These are phyloP conservation scores for Aquanectria penicillioides DNA, from an alignment of 2,329 filamentous ascomycete genomes.

Conservation along the genomic window DNA sequence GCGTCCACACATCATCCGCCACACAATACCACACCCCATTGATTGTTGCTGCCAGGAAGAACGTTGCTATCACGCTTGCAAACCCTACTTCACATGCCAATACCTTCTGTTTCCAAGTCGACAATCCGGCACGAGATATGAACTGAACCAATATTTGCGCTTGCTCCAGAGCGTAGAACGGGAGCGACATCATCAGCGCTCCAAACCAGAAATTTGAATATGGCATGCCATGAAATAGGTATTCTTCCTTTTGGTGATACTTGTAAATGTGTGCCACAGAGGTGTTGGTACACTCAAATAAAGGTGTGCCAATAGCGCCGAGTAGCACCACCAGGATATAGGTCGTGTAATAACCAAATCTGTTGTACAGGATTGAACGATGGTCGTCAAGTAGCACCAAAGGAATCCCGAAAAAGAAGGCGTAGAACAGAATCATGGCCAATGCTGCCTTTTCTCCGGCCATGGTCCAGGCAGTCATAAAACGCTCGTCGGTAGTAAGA, in stretches of 20 bases:
- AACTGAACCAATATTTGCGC: not conserved
- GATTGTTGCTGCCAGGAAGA: not conserved
- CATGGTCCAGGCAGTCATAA: slow-evolving; percentile 1
- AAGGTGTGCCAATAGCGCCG: not conserved
- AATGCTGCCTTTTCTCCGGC: not conserved
- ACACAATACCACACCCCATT: not conserved
- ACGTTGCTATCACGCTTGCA: not conserved
- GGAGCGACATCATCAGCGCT: not conserved
- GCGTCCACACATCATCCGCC: not conserved
- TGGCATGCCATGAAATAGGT: slow-evolving; percentile 1
- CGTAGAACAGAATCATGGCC: slow-evolving; percentile 1
- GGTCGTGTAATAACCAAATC: not conserved
- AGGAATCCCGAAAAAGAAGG: slow-evolving; percentile 3
- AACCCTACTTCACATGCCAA: not conserved
- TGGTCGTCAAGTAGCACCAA: not conserved
- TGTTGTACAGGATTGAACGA: not conserved
- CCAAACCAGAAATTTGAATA: slow-evolving; percentile 4
- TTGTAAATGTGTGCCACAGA: slow-evolving; percentile 2
- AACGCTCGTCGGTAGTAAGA: not conserved
- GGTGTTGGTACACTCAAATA: slow-evolving; percentile 3
- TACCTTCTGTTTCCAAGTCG: not conserved
- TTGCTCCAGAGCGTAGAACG: not conserved
- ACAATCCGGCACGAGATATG: not conserved
- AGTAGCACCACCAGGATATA: not conserved
- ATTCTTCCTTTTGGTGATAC: slow-evolving; percentile 1